Evolutionary conservation across 2,329 filamentous ascomycete genomes (phyloP).

Genomic region (Coniochaeta sp.): DNA sequence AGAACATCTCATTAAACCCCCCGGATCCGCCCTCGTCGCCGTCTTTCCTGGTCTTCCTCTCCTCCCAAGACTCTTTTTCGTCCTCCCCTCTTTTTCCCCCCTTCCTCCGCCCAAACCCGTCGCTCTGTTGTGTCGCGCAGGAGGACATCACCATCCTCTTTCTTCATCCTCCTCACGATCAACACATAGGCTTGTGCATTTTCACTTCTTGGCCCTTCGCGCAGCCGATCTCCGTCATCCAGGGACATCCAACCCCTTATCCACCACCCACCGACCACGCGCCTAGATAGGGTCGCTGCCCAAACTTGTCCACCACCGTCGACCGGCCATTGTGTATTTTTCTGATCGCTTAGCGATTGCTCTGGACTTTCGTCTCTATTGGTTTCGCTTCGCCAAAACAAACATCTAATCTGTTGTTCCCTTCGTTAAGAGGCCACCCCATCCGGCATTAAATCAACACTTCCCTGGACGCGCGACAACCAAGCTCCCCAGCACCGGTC

Average conservation of each 20-base stretch:
- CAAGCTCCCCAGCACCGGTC: too few relatives aligned
- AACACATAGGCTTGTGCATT: background rate
- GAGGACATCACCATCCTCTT: constrained; percentile 22
- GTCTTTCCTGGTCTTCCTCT: constrained; percentile 22
- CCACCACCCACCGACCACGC: too few relatives aligned
- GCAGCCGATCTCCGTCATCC: too few relatives aligned
- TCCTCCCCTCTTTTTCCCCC: constrained; percentile 25
- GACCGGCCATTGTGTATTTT: constrained; percentile 11
- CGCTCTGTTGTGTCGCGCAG: constrained; percentile 19
- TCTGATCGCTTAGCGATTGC: too few relatives aligned
- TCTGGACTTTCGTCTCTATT: too few relatives aligned
- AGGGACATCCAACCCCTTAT: too few relatives aligned
- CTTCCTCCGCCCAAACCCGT: constrained; percentile 14
- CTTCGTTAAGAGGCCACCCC: constrained; percentile 13
- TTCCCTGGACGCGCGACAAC: too few relatives aligned
- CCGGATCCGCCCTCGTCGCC: constrained; percentile 25
- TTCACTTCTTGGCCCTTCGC: background rate
- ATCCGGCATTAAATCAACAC: too few relatives aligned
- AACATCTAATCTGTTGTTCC: constrained; percentile 27
- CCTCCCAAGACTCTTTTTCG: constrained; percentile 35
- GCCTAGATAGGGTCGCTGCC: too few relatives aligned
- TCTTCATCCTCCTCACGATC: constrained; percentile 9
- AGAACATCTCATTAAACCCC: constrained; percentile 32
- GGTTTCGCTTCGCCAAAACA: constrained; percentile 34
- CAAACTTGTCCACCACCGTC: constrained; percentile 18